Percentiles rank a stretch among this genome's conserved stretches.
Conservation (phyloP, 805 yeast genomes). For the Kluyveromyces nonfermentans region DNA sequence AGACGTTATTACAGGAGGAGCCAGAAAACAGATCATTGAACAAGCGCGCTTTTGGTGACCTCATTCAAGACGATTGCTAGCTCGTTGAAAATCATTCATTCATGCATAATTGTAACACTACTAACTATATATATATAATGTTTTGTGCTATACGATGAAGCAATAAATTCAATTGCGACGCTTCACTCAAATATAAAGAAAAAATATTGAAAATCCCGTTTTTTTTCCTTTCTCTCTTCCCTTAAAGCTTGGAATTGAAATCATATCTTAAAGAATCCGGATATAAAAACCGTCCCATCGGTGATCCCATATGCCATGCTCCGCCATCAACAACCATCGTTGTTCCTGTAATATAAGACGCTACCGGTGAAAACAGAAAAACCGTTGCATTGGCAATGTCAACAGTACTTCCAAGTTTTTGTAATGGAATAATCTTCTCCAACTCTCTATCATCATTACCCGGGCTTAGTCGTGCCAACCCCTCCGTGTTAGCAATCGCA, state of each 20-base stretch:
- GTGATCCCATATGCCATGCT: conserved; percentile 67
- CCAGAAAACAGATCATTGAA: not conserved
- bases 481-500: conserved; percentile 80
- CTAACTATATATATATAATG: not conserved
- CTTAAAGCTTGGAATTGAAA: conserved; percentile 31
- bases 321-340: conserved; percentile 84
- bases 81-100: too few species aligned
- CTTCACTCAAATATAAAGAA: too few species aligned
- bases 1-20: not conserved
- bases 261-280: conserved; percentile 34
- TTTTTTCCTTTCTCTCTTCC: too few species aligned
- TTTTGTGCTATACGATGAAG: too few species aligned
- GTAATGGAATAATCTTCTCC: conserved; percentile 41
- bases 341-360: conserved; percentile 67
- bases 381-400: conserved; percentile 89
- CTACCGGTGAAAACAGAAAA: conserved; percentile 76
- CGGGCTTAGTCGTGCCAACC: conserved; percentile 53
- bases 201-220: too few species aligned
- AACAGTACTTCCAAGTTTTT: conserved; percentile 54
- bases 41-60: not conserved
- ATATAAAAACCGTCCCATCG: conserved; percentile 31
- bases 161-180: too few species aligned
- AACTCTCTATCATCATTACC: conserved; percentile 34
- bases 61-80: not conserved
- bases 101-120: not conserved